Evolutionary conservation across 2,329 filamentous ascomycete species (phyloP), one percentile per base, ranked within the genome.

Genomic region (Colletotrichum lentis): DNA sequence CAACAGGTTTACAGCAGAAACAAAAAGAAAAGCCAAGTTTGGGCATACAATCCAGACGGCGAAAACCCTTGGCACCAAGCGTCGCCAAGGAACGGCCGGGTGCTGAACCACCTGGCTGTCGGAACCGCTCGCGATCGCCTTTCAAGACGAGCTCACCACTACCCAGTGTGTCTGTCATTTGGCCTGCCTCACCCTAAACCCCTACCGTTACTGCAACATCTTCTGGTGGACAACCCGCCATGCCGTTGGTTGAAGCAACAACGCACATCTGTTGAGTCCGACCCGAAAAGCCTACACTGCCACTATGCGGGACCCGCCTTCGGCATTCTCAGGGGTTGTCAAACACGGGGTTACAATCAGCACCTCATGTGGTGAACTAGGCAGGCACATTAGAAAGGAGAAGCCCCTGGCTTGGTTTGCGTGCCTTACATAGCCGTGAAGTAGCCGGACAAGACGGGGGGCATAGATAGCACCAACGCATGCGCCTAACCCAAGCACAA

Each of bases 361-460:
- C 46, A 31, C 44, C 44, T 62, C 44, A 10, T 49, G n/a, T n/a
- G 20, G 44, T 22, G 8, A 43, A 39, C 62, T 53, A 52, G 10
- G 12, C 41, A 35, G 3, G 27, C 8, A 31, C 27, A 31, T 31
- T 31, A 31, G 27, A 31, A 31, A 31, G 27, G 27, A 31, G 27
- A 31, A 31, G 27, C 27, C 27, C 27, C 41, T 22, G 43, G 18
- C 24, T 20, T 60, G 35, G 22, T 41, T 8, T 22, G 20, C 27
- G 49, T 68, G 55, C 65, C 50, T 68, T 61, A 61, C 62, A 68
- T 65, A 65, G 65, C 62, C 65, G 62, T 62, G 62, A 59, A 49
- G 27, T 58, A 31, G 27, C 27, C n/a, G 27, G 27, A 31, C 27
- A 31, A 31, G 7, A 31, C 27, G 27, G 27, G 7, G 1, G 27